Base-by-base conservation (phyloP, 139 green algal species). In the Eudorina sp. region DNA sequence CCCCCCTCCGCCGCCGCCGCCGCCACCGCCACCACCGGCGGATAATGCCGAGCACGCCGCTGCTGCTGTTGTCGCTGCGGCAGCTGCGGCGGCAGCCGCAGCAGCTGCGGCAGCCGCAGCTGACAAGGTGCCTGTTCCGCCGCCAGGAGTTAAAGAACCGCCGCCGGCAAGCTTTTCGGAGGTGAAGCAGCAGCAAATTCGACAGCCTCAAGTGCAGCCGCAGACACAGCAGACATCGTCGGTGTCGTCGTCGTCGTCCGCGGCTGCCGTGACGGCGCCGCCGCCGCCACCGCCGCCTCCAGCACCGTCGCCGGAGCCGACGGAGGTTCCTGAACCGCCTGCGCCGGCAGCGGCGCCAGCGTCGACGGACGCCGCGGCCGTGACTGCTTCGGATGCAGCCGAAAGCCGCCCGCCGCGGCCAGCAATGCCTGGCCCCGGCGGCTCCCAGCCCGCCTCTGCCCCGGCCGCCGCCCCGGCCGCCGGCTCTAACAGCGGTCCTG, bases 291-390 rank as follows among this genome's bases (percentile, higher is more conserved):
- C 66, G 36, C 66, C 66, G 66, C 66, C 66, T 29, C 66, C 66
- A 25, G 66, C 66, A 34, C 66, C 66, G 66, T 75, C 66, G 38
- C 66, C 66, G 38, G 66, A 75, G 38, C 66, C 66, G 25, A 34
- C 66, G 36, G 66, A 75, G 66, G 31, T 29, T 4, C 16, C 66
- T 23, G 66, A 75, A 14, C 36, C 40, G 43, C 70, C 70, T 25
- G 0, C 68, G 40, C 4, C 34, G 29, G 19, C 68, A 48, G 34
- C 40, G 34, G 68, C 9, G 70, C 18, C 23, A 41, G 38, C 41
- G 38, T 18, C 70, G 23, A 18, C 70, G 29, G 70, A 53, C 40
- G 70, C 70, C 70, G 41, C 66, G 18, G 23, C 23, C 43, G 41
- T 34, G 18, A 21, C 58, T 14, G 18, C 14, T 9, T 14, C 13